These are phyloP conservation scores for Magnaporthiopsis rhizophila DNA, from an alignment of 2,329 filamentous ascomycete species.

Conservation along the genomic window DNA sequence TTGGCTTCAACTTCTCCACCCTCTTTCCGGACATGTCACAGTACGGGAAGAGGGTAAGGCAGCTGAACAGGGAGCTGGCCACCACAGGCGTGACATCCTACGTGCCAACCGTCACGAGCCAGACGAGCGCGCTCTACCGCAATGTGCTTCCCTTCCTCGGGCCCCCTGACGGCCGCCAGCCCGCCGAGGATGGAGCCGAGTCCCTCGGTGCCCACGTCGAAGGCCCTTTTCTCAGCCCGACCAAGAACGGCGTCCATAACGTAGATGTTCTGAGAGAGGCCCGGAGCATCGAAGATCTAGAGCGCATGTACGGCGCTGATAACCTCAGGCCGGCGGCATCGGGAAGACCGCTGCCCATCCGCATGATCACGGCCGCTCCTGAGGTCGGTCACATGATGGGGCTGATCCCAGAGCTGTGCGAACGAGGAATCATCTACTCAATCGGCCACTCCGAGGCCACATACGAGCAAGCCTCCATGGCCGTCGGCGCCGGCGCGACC, in stretches of 20 bases:
- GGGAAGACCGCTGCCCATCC: conserved; percentile 43
- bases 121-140: conserved; percentile 73
- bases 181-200: conserved; percentile 65
- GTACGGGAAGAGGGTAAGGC: conserved; percentile 65
- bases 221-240: conserved; percentile 76
- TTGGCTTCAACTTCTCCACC: conserved; percentile 86
- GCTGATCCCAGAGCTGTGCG: conserved; percentile 58
- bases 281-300: conserved; percentile 55
- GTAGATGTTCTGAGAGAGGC: conserved; percentile 60
- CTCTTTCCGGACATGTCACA: conserved; percentile 58
- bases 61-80: conserved; percentile 64
- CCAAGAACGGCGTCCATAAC: conserved; percentile 83
- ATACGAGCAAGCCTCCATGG: conserved; percentile 69
- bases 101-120: conserved; percentile 76
- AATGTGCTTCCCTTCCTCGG: conserved; percentile 71
- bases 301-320: conserved; percentile 61
- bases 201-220: conserved; percentile 87
- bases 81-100: conserved; percentile 83
- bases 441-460: conserved; percentile 84
- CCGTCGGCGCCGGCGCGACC: conserved; percentile 65
- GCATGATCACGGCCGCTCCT: conserved; percentile 80
- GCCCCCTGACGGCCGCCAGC: conserved; percentile 54
- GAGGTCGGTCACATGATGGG: conserved; percentile 65
- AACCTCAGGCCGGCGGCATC: conserved; percentile 47
- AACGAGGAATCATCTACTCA: conserved; percentile 63